Base-by-base conservation (phyloP, 2,329 filamentous ascomycete genomes). In the Penicillium occitanis region DNA sequence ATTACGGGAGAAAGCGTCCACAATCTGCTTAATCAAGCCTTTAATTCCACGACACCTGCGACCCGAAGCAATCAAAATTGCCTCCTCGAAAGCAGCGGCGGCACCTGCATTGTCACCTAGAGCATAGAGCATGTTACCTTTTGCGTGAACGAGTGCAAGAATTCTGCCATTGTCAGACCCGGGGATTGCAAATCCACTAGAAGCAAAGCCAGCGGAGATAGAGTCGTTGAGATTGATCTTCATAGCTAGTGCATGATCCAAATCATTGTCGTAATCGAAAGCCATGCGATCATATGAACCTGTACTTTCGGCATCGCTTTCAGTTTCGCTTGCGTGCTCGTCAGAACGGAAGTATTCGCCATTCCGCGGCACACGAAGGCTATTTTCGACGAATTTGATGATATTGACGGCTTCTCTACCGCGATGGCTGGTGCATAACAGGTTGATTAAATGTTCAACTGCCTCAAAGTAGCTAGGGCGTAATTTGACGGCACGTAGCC, bases 111-210 rank as follows among this genome's bases (percentile, higher is more conserved):
- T 91, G 70, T 97, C 90, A 55, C 94, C 94, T 35, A 96, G 81
- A 30, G 91, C 88, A 78, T 99, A 99, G 1, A 98, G 84, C 90
- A 98, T 96, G 69, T 98, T 98, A n/a, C 94, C 95, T 78, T 98
- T 99, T 22, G 94, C 93, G 78, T 99, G 95, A 48, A 98, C 88
- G 17, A 99, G 84, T n/a, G 93, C 91, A 53, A 99, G 85, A 73
- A 99, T 92, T 67, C 95, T 88, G 8, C 94, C 95, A 75, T 97
- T 98, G 71, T 99, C 95, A 51, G 86, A 88, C 1, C 90, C 93
- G 5, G 93, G 86, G 51, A 99, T 89, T 14, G 88, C 86, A 76
- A 96, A 98, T 17, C 93, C 93, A 76, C 91, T 95, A 3, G 89
- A 90, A 0, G 88, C 90, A 74, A 90, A 93, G 0, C 90, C 83